These are phyloP conservation scores for Trichoderma sp. DNA, from an alignment of 2,329 filamentous ascomycete genomes.

Conservation along the genomic window DNA sequence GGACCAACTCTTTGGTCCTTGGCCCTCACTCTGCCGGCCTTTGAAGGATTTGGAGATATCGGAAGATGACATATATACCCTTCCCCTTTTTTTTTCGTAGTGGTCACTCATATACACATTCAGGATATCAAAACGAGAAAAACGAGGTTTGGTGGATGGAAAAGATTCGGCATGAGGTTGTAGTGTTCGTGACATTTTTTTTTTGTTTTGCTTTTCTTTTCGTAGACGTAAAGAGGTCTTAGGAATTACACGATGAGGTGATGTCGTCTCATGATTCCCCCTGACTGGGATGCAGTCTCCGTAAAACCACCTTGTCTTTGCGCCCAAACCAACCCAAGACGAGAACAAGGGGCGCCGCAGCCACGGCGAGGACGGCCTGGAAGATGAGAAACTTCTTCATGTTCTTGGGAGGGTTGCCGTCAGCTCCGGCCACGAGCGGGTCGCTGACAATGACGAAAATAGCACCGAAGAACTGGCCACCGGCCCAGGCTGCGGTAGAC, in stretches of 20 bases:
- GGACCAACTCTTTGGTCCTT: too few species aligned
- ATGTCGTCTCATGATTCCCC: not conserved
- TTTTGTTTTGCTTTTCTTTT: not conserved
- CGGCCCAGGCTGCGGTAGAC: conserved; percentile 79
- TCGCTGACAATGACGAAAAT: conserved; percentile 83
- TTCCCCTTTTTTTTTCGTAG: not conserved
- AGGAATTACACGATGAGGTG: not conserved
- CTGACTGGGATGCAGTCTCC: conserved; percentile 42
- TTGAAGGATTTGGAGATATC: not conserved
- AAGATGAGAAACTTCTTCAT: conserved; percentile 80
- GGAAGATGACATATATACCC: not conserved
- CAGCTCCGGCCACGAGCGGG: conserved; percentile 61
- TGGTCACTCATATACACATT: not conserved
- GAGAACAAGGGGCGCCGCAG: conserved; percentile 66
- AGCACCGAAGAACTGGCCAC: conserved; percentile 82
- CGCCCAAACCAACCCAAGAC: conserved; percentile 71
- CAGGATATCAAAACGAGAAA: not conserved
- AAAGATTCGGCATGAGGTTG: not conserved
- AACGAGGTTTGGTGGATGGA: not conserved
- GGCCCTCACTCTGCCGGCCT: not conserved
- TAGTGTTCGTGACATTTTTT: not conserved
- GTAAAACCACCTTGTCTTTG: conserved; percentile 50
- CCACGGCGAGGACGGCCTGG: conserved; percentile 69
- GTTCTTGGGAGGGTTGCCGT: conserved; percentile 62
- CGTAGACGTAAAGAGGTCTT: too few species aligned